Evolutionary conservation across 1,284 basidiomycete species (phyloP).

Genomic region (Meripilus lineatus): DNA sequence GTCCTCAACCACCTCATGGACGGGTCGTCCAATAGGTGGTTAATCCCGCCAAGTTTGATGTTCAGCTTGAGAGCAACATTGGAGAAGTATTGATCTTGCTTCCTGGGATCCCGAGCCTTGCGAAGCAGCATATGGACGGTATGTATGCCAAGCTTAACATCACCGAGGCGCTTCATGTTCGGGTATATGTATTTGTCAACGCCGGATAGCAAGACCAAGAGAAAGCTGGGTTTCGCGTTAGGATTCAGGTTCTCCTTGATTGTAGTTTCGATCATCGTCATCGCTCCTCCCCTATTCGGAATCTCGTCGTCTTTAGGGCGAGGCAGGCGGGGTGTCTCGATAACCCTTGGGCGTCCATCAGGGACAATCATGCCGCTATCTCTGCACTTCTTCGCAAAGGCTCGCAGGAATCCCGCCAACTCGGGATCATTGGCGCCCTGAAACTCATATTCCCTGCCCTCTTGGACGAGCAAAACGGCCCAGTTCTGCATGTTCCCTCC

Average conservation of each 20-base stretch:
- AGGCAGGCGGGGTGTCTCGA: constrained; percentile 29
- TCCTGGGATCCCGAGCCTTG: constrained; percentile 52
- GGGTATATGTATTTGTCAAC: constrained; percentile 70
- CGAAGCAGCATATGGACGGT: constrained; percentile 59
- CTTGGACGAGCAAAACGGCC: constrained; percentile 57
- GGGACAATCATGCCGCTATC: constrained; percentile 50
- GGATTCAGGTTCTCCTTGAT: constrained; percentile 30
- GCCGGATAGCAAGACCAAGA: constrained; percentile 59
- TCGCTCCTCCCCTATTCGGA: constrained; percentile 36
- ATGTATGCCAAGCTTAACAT: constrained; percentile 62
- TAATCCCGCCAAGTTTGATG: constrained; percentile 73
- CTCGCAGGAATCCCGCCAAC: constrained; percentile 37
- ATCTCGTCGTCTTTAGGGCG: constrained; percentile 31
- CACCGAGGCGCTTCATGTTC: constrained; percentile 69
- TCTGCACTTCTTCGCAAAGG: constrained; percentile 47
- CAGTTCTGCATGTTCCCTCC: constrained; percentile 45
- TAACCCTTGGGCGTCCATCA: constrained; percentile 30
- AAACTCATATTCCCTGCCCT: constrained; percentile 31
- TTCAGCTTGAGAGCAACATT: constrained; percentile 67
- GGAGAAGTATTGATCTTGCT: constrained; percentile 73
- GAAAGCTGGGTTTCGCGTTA: constrained; percentile 43
- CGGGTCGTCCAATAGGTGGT: constrained; percentile 55
- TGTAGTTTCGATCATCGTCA: constrained; percentile 34
- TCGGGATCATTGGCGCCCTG: constrained; percentile 35
- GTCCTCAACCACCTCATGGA: constrained; percentile 61